Conservation (phyloP, 192 early-diverging fungal species). For the Oehlia diaphana region DNA sequence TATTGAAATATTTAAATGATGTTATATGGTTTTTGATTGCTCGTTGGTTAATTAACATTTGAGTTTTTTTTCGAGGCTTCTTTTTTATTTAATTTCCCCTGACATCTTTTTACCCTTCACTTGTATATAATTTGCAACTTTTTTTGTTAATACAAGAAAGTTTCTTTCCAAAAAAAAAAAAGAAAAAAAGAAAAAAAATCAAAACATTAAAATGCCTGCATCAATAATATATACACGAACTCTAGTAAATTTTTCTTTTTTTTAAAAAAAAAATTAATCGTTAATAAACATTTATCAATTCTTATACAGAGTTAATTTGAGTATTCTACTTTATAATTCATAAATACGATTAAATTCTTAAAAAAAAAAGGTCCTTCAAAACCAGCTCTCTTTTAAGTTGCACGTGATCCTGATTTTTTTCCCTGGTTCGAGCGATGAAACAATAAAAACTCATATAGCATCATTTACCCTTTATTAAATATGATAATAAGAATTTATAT, state of each 20-base stretch:
- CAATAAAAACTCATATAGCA: background rate
- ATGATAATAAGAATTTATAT: background rate
- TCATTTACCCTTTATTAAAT: background rate
- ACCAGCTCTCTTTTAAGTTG: background rate
- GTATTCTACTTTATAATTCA: background rate
- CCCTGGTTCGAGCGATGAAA: background rate
- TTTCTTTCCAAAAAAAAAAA: too few relatives aligned
- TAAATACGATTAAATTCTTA: background rate
- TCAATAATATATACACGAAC: too few relatives aligned
- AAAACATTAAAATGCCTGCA: too few relatives aligned
- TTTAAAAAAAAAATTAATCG: background rate
- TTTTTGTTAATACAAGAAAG: too few relatives aligned
- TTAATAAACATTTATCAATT: background rate
- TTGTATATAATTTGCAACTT: background rate
- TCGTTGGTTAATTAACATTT: background rate
- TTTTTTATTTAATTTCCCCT: background rate
- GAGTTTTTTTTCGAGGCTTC: background rate
- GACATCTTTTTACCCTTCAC: background rate
- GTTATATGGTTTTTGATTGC: background rate
- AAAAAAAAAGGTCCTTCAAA: background rate
- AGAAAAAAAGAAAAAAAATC: too few relatives aligned
- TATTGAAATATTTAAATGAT: background rate
- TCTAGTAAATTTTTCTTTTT: background rate
- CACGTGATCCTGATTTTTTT: constrained; percentile 6
- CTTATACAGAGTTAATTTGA: background rate